Conservation (phyloP, 169 alveolate species). For the Miamiensis avidus region DNA sequence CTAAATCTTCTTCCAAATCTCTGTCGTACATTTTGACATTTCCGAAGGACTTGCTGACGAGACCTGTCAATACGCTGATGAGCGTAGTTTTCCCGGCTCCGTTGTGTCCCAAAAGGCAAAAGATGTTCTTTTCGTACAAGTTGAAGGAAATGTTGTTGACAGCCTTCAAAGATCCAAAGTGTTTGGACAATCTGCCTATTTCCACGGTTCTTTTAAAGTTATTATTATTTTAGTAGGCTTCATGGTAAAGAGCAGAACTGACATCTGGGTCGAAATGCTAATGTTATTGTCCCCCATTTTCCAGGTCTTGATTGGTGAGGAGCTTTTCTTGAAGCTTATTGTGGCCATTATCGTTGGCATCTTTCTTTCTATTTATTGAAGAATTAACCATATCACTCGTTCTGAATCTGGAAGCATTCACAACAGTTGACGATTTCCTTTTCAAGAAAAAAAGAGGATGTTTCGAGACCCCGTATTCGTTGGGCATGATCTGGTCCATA, state of each 20-base stretch:
- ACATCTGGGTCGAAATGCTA: not conserved
- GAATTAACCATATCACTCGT: not conserved
- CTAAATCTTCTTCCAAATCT: constrained; percentile 55
- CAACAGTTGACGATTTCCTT: not conserved
- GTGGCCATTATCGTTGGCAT: not conserved
- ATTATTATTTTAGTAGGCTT: constrained; percentile 5
- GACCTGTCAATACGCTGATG: constrained; percentile 82
- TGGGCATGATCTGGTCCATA: constrained; percentile 41
- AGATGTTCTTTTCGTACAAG: constrained; percentile 29
- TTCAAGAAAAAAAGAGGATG: constrained; percentile 43
- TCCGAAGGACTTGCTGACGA: constrained; percentile 70
- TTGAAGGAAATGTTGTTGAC: constrained; percentile 59
- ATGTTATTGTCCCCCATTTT: not conserved
- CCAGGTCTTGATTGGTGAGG: no score
- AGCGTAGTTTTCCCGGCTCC: constrained; percentile 92
- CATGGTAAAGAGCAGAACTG: constrained; percentile 19
- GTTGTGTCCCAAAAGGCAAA: constrained; percentile 86
- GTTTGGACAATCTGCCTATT: constrained; percentile 51
- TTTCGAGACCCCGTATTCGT: constrained; percentile 52
- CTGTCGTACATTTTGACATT: constrained; percentile 57
- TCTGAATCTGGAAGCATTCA: not conserved
- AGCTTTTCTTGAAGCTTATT: not conserved
- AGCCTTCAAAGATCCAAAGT: constrained; percentile 59
- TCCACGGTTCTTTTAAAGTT: constrained; percentile 32
- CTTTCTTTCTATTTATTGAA: not conserved